These are phyloP conservation scores for Epicoccum sorghinum DNA, from an alignment of 2,329 filamentous ascomycete species.

Conservation along the genomic window DNA sequence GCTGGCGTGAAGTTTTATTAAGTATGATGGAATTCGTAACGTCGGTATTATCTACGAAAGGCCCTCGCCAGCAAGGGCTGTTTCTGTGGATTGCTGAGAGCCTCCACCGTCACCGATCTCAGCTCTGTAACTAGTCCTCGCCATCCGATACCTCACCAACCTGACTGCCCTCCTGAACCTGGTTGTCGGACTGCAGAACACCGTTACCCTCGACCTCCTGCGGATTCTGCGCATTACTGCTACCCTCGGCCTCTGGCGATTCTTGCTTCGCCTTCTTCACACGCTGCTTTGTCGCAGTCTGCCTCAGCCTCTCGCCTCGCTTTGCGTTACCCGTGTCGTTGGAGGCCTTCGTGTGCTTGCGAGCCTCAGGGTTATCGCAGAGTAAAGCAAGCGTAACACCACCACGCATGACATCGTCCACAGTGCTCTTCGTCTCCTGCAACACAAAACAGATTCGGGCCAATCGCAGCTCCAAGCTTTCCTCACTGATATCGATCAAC, in stretches of 20 bases:
- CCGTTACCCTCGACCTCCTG: background rate
- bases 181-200: background rate
- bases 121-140: background rate
- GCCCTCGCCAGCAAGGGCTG: slow-evolving; percentile 10
- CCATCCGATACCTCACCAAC: background rate
- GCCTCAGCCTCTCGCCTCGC: slow-evolving; percentile 19
- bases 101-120: too few species aligned
- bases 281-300: slow-evolving; percentile 1
- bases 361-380: slow-evolving; percentile 33
- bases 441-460: slow-evolving; percentile 28
- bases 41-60: background rate
- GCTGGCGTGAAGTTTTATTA: slow-evolving; percentile 43
- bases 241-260: background rate
- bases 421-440: slow-evolving; percentile 29
- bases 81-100: background rate
- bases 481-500: slow-evolving; percentile 21
- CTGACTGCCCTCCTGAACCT: background rate
- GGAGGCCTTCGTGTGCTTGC: slow-evolving; percentile 26
- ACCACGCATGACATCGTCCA: slow-evolving; percentile 36
- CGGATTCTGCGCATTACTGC: background rate
- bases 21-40: slow-evolving; percentile 11
- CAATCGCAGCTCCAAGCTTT: slow-evolving; percentile 29
- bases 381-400: slow-evolving; percentile 32
- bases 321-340: slow-evolving; percentile 36
- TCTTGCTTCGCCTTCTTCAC: background rate